Conservation (phyloP, 768 basidiomycete species). For the Collybiopsis confluens region DNA sequence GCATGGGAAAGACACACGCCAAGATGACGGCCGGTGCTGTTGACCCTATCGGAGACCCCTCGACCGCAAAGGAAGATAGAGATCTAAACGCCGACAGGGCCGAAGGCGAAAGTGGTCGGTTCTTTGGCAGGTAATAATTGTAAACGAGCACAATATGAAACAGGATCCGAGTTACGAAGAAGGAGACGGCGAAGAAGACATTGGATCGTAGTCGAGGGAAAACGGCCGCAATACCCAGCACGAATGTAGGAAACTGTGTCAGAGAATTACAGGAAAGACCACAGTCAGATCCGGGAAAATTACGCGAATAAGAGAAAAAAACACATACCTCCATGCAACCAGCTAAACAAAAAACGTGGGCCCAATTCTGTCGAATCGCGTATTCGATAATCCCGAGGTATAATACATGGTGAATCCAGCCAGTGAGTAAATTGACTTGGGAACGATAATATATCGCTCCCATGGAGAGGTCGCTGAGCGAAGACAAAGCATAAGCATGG, state of each 20-base stretch:
- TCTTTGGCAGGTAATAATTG: conserved; percentile 22
- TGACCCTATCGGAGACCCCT: conserved; percentile 25
- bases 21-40: conserved; percentile 36
- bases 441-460: conserved; percentile 43
- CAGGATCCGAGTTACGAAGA: conserved; percentile 48
- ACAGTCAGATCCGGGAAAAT: too few species aligned
- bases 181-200: conserved; percentile 41
- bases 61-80: background rate
- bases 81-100: background rate
- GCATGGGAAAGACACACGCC: conserved; percentile 40
- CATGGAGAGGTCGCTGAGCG: conserved; percentile 31
- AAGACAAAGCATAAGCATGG: background rate
- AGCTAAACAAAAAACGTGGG: conserved; percentile 40
- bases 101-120: conserved; percentile 16
- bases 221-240: conserved; percentile 44
- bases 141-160: conserved; percentile 38
- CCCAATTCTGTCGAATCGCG: conserved; percentile 27
- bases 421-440: conserved; percentile 45
- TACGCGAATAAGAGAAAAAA: too few species aligned
- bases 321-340: conserved; percentile 43
- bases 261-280: background rate
- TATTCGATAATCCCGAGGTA: conserved; percentile 40
- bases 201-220: conserved; percentile 42
- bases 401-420: conserved; percentile 48
- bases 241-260: conserved; percentile 46